Percentiles rank a stretch among this genome's conserved stretches.
phyloP scores from a whole-genome alignment of 2,329 filamentous ascomycete genomes.

The Westerdykella ornata region DNA sequence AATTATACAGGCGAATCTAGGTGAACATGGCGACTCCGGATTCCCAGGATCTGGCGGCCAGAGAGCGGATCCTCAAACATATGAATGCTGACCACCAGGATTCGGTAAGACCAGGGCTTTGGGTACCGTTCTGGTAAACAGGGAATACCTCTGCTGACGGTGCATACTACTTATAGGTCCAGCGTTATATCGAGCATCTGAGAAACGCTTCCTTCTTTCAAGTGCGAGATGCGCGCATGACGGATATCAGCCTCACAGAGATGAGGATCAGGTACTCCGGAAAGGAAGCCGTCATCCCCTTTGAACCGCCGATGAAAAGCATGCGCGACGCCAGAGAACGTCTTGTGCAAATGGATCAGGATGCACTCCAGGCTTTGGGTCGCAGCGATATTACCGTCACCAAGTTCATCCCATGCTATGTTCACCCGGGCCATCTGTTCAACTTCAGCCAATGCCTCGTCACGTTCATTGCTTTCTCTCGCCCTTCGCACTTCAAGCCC shows the following conservation, averaged over 20 bases:
- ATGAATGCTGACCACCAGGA: constrained; percentile 80
- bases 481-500: constrained; percentile 27
- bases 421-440: constrained; percentile 42
- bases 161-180: constrained; percentile 42
- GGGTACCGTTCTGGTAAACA: neutral
- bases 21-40: constrained; percentile 23
- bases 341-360: constrained; percentile 65
- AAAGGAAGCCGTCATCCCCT: constrained; percentile 49
- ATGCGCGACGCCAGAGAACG: constrained; percentile 62
- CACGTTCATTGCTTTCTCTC: constrained; percentile 25
- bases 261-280: constrained; percentile 55
- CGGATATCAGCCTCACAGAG: constrained; percentile 57
- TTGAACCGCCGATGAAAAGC: constrained; percentile 63
- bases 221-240: constrained; percentile 54
- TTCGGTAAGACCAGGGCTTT: constrained; percentile 43
- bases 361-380: constrained; percentile 54
- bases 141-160: constrained; percentile 1
- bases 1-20: too few relatives aligned
- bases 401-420: constrained; percentile 47
- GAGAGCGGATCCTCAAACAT: constrained; percentile 64
- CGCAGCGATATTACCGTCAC: constrained; percentile 52
- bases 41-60: constrained; percentile 45
- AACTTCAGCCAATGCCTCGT: constrained; percentile 46
- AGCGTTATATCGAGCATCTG: constrained; percentile 71
- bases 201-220: constrained; percentile 50